A percentile compares a stretch with the other conserved stretches of the same genome.
Conservation (phyloP, 306 rosid species). For the Sicyos baderoa region DNA sequence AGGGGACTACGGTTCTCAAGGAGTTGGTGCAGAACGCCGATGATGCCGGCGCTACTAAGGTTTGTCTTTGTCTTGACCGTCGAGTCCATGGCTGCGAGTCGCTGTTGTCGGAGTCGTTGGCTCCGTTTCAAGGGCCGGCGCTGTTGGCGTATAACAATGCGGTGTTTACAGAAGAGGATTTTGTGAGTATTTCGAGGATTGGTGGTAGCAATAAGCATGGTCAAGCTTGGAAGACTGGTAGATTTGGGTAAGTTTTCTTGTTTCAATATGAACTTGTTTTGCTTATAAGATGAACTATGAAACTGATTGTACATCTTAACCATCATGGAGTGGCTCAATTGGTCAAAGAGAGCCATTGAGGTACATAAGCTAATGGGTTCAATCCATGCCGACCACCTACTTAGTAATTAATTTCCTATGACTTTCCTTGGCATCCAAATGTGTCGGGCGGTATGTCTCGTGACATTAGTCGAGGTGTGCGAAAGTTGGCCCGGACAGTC, state of each 20-base stretch:
- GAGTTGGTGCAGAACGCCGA: constrained; percentile 96
- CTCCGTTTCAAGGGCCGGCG: constrained; percentile 92
- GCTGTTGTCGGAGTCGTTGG: constrained; percentile 45
- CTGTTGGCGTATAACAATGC: constrained; percentile 83
- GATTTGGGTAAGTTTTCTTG: constrained; percentile 56
- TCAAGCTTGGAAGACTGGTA: constrained; percentile 83
- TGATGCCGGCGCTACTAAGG: constrained; percentile 90
- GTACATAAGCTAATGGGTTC: too few relatives aligned
- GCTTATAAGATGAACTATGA: background rate
- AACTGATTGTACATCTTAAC: background rate
- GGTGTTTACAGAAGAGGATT: constrained; percentile 81
- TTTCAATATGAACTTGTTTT: background rate
- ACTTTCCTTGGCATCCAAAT: too few relatives aligned
- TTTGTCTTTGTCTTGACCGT: constrained; percentile 75
- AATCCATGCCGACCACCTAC: too few relatives aligned
- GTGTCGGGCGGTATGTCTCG: too few relatives aligned
- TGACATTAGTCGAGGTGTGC: too few relatives aligned
- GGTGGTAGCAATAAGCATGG: constrained; percentile 88
- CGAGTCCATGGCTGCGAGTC: constrained; percentile 51
- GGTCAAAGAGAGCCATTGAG: too few relatives aligned
- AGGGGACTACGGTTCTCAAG: constrained; percentile 91
- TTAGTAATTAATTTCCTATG: too few relatives aligned
- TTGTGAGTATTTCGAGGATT: constrained; percentile 76
- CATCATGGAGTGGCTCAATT: too few relatives aligned
- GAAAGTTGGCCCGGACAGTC: too few relatives aligned